Conservation (phyloP, 306 rosid genomes). For the Castanea crenata region DNA sequence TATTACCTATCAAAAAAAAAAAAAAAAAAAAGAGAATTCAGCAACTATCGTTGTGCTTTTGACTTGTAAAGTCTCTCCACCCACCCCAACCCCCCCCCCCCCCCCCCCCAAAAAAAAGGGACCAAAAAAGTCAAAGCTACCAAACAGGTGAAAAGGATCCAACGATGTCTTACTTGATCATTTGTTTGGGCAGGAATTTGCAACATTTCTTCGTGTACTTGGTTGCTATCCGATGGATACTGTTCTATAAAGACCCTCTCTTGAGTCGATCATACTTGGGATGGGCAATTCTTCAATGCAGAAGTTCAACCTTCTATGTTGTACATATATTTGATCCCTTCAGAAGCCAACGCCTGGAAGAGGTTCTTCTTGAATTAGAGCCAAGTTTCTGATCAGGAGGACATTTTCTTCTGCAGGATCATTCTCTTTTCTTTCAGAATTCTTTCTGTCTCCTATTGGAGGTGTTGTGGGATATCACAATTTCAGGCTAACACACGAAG, state of each 20-base stretch:
- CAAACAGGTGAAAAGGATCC: neutral
- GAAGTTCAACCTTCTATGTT: slow-evolving; percentile 15
- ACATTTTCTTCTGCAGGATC: slow-evolving; percentile 20
- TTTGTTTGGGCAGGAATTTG: slow-evolving; percentile 60
- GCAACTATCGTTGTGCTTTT: too few relatives aligned
- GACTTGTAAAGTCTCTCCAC: too few relatives aligned
- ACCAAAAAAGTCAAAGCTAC: too few relatives aligned
- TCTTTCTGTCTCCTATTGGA: slow-evolving; percentile 39
- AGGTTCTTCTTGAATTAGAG: slow-evolving; percentile 10
- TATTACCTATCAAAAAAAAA: too few relatives aligned
- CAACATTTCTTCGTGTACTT: slow-evolving; percentile 68
- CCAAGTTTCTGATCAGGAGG: slow-evolving; percentile 19
- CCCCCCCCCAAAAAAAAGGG: too few relatives aligned
- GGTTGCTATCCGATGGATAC: slow-evolving; percentile 66
- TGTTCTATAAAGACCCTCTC: slow-evolving; percentile 17
- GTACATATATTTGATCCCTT: slow-evolving; percentile 27
- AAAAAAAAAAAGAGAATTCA: too few relatives aligned
- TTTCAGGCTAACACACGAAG: slow-evolving; percentile 5
- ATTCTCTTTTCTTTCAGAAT: slow-evolving; percentile 13
- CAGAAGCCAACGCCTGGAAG: slow-evolving; percentile 21
- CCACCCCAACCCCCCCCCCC: too few relatives aligned
- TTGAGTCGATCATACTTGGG: neutral
- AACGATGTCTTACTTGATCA: neutral
- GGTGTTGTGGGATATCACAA: slow-evolving; percentile 21
- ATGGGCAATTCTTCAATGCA: neutral